phyloP scores from a whole-genome alignment of 2,329 filamentous ascomycete genomes.

The Hypoxylon sp. region DNA sequence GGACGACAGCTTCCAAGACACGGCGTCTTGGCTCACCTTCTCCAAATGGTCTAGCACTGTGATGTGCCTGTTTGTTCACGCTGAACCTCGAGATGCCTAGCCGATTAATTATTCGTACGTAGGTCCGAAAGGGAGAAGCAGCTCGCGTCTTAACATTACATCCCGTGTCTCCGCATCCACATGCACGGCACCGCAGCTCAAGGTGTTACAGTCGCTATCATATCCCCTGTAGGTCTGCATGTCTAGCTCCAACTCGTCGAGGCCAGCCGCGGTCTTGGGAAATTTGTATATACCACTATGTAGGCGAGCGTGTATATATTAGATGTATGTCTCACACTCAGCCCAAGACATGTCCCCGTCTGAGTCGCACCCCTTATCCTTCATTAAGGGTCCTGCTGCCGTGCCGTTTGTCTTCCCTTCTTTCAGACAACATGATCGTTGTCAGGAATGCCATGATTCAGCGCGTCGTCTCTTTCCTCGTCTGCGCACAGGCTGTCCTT shows the following conservation, averaged over 20 bases:
- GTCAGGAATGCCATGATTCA: slow-evolving; percentile 25
- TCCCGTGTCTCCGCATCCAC: not conserved
- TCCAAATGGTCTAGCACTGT: not conserved
- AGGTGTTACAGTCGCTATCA: not conserved
- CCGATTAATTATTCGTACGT: not conserved
- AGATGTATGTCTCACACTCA: slow-evolving; percentile 12
- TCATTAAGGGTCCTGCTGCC: not conserved
- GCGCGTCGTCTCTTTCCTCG: slow-evolving; percentile 12
- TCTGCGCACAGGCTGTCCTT: slow-evolving; percentile 21
- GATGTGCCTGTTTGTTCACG: too few relatives aligned
- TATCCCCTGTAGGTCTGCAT: not conserved
- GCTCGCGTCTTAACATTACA: not conserved
- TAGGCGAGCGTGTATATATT: slow-evolving; percentile 8
- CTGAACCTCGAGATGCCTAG: not conserved
- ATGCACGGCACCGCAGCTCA: not conserved
- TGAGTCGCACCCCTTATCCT: not conserved
- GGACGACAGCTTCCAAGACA: not conserved
- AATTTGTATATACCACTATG: not conserved
- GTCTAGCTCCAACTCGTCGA: not conserved
- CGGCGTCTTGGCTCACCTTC: not conserved
- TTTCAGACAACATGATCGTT: not conserved
- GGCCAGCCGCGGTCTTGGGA: slow-evolving; percentile 1
- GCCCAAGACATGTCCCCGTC: not conserved
- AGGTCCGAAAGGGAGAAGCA: not conserved
- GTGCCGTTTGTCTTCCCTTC: not conserved